phyloP scores from a whole-genome alignment of 2,329 filamentous ascomycete species.

The Diplodia sapinea region DNA sequence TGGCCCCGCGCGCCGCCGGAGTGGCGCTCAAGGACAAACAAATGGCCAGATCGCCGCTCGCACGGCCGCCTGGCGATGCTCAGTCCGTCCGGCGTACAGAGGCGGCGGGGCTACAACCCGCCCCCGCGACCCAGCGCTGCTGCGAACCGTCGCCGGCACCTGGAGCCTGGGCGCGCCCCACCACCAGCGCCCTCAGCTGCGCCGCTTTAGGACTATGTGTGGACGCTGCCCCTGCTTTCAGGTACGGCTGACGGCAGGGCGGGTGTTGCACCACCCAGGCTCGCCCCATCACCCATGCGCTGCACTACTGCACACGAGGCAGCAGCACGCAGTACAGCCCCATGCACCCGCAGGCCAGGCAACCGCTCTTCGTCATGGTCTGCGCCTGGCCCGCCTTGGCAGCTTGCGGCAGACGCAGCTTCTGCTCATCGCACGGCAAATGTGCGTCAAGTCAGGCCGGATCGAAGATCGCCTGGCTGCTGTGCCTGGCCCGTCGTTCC shows the following conservation, averaged over 20 bases:
- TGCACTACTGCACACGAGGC: slow-evolving; percentile 2
- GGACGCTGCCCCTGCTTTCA: not conserved
- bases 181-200: not conserved
- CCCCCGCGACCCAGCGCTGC: not conserved
- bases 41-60: not conserved
- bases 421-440: no score
- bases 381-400: slow-evolving; percentile 3
- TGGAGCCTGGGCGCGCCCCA: not conserved
- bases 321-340: not conserved
- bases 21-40: slow-evolving; percentile 1
- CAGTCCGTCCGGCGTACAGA: no score
- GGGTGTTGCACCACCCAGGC: not conserved
- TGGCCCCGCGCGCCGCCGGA: not conserved
- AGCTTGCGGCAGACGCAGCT: not conserved
- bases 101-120: not conserved
- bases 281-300: not conserved
- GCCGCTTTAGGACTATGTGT: not conserved
- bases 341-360: not conserved
- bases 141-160: not conserved
- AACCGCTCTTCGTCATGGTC: slow-evolving; percentile 2
- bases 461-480: slow-evolving; percentile 10
- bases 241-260: slow-evolving; percentile 2
- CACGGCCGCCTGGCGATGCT: not conserved
- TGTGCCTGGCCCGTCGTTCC: slow-evolving; percentile 14
- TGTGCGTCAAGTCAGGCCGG: no score